Base-by-base conservation (phyloP, 139 green algal species). In the Diplosphaera chodatii region DNA sequence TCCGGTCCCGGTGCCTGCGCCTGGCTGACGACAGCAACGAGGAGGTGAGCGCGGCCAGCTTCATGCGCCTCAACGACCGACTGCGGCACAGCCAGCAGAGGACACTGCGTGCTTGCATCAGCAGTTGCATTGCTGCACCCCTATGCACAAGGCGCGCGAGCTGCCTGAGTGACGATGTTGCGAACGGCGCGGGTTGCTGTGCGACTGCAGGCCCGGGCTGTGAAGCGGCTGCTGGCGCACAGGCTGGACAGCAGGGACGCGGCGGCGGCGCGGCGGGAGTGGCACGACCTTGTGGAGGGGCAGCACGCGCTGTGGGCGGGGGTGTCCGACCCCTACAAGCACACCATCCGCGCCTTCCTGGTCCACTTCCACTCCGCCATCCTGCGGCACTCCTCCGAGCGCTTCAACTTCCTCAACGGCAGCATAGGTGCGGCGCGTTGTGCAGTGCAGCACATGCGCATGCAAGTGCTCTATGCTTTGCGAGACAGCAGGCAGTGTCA, bases 291-390 rank as follows among this genome's bases (percentile, higher is more conserved):
- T 32, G 90, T 98, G 70, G 94, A 99, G 83, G 96, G 95, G 13
- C 77, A 94, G 8, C 89, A 97, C 69, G 31, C 63, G 25, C 87
- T 99, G 70, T 99, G 96, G 96, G 56, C 80, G 13, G 91, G 90
- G 18, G 90, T 99, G 1, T 86, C 69, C 5, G 90, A 98, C 56
- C 88, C 95, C 13, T 99, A 99, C 90, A 96, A 96, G 85, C 90
- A 99, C 81, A 97, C 92, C 68, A 99, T 99, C 83, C 82, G 95
- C 0, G 89, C 88, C 28, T 99, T 98, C 82, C 84, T 99, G 16
- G 87, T 98, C 20, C 87, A 97, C 81, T 99, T 99, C 83, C 93
- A 99, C 71, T 82, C 82, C 29, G 78, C 92, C 56, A 91, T 98
- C 62, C 71, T 97, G 55, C 75, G 80, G 16, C 86, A 96, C 72